A percentile compares a stretch with the other conserved stretches of the same genome.
phyloP scores from a whole-genome alignment of 768 basidiomycete species.

The Pleurotus pulmonarius region DNA sequence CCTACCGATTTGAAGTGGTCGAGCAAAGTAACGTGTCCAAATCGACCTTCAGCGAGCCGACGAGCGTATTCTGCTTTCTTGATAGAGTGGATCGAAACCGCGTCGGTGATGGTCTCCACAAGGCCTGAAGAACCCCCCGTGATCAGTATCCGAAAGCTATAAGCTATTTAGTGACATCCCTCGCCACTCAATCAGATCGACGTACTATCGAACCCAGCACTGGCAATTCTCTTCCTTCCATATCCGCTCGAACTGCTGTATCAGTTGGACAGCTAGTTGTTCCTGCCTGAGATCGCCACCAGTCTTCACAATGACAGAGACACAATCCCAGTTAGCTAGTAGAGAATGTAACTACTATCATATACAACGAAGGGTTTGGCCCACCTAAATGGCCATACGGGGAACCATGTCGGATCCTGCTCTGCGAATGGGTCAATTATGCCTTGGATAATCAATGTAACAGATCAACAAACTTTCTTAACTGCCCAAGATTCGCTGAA shows the following conservation, averaged over 20 bases:
- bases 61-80: constrained; percentile 98
- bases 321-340: constrained; percentile 78
- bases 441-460: not conserved
- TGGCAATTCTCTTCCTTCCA: constrained; percentile 92
- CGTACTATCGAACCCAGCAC: constrained; percentile 93
- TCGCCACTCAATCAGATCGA: constrained; percentile 3
- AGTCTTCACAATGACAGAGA: constrained; percentile 98
- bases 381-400: constrained; percentile 94
- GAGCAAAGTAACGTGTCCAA: constrained; percentile 84
- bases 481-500: constrained; percentile 94
- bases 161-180: not conserved
- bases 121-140: constrained; percentile 91
- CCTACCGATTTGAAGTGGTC: constrained; percentile 89
- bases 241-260: constrained; percentile 88
- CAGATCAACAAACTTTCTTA: constrained; percentile 66
- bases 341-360: not conserved
- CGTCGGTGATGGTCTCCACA: constrained; percentile 97
- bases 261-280: constrained; percentile 93
- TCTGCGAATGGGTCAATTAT: constrained; percentile 33
- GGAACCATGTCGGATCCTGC: constrained; percentile 86
- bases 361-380: constrained; percentile 15
- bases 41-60: constrained; percentile 70
- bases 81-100: constrained; percentile 97
- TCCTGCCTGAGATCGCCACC: constrained; percentile 96
- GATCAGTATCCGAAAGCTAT: constrained; percentile 92